Evolutionary conservation across 352 stramenopile genomes (phyloP), one percentile per base, ranked within the genome.

Genomic region (Hyphochytrium catenoides): DNA sequence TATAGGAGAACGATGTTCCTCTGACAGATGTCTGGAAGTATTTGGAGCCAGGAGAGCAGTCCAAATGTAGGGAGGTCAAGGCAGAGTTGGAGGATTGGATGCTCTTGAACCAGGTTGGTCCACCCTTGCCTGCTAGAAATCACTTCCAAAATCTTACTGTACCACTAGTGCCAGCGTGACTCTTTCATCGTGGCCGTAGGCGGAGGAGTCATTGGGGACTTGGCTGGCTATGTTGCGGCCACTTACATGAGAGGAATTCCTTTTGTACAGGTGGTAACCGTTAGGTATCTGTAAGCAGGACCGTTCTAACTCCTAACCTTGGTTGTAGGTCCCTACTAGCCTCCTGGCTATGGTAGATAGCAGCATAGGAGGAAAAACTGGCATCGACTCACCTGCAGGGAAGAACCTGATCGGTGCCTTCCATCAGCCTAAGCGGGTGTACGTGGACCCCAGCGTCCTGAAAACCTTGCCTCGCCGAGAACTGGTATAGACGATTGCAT

Each of bases 321-420:
- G n/a, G n/a, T n/a, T n/a, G 23, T 67, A 95, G 51, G 69, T 97
- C 20, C 89, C 91, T 8, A 98, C 89, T 15, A 94, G 86, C 12
- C 65, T 98, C 32, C 76, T 98, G 58, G 91, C 89, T n/a, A 96
- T 95, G 55, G 88, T 97, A 24, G 91, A 98, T 67, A 91, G 75
- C 38, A 91, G 73, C 45, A 92, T 98, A 28, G 91, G 89, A 32
- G 87, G 87, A 42, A 98, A 98, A 60, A 97, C 88, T 0, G 90
- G 87, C 51, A 84, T 98, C 31, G 86, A 98, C 50, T 89, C 74
- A 51, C 73, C 73, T 63, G 78, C 59, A 51, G 51, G 84, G 53
- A 97, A 97, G 64, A 98, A 98, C 56, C 85, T 97, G 57, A 73
- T 98, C 39, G 91, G 91, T 26, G 77, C 87, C 20, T 98, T 97